Conservation (phyloP, 768 basidiomycete species). For the Daedaleopsis nitida region DNA sequence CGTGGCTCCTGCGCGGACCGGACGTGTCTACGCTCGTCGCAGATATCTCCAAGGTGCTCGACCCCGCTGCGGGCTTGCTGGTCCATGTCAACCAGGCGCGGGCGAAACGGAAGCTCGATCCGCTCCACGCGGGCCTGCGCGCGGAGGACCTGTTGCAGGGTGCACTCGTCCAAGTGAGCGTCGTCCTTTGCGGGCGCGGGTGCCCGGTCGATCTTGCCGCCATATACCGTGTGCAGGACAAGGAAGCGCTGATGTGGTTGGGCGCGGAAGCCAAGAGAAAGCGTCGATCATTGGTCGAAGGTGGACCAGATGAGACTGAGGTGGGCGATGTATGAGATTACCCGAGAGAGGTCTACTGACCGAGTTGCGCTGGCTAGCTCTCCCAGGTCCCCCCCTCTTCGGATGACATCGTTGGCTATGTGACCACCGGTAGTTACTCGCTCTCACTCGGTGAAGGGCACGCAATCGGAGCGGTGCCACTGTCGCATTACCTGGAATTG, state of each 20-base stretch:
- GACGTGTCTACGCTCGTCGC: conserved; percentile 49
- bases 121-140: conserved; percentile 35
- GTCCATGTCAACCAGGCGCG: conserved; percentile 62
- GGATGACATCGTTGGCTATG: conserved; percentile 69
- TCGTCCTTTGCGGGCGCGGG: conserved; percentile 68
- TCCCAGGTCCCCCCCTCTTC: conserved; percentile 44
- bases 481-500: conserved; percentile 53
- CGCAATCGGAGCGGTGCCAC: conserved; percentile 73
- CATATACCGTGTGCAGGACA: conserved; percentile 65
- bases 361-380: conserved; percentile 37
- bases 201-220: conserved; percentile 73
- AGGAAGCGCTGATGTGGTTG: conserved; percentile 52
- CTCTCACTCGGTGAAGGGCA: conserved; percentile 76
- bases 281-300: conserved; percentile 17
- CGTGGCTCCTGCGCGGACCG: conserved; percentile 75
- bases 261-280: conserved; percentile 32
- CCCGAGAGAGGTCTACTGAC: neutral
- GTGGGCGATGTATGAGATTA: conserved; percentile 14
- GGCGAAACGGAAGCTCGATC: conserved; percentile 49
- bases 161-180: conserved; percentile 68
- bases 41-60: conserved; percentile 39
- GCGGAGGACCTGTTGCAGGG: conserved; percentile 52
- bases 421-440: conserved; percentile 84
- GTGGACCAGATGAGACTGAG: conserved; percentile 34
- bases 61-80: conserved; percentile 47